A percentile compares a stretch with the other conserved stretches of the same genome.
Evolutionary conservation across 2,329 filamentous ascomycete species (phyloP).

Genomic region (Boeremia exigua): DNA sequence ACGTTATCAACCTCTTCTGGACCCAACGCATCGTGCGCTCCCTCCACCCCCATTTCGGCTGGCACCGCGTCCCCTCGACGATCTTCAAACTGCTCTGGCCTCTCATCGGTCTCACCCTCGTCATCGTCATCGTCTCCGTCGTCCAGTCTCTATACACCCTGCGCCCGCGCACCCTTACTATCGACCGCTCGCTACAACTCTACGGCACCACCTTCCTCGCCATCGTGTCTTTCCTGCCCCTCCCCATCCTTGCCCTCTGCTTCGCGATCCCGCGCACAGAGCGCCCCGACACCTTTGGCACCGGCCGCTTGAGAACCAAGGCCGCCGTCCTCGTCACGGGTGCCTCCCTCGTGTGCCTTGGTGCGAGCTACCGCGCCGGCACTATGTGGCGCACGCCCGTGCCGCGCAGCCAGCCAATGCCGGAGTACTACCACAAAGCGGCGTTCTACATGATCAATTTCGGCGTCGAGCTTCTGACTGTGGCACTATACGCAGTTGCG

Average conservation of each 20-base stretch:
- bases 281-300: constrained; percentile 67
- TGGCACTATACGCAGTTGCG: constrained; percentile 68
- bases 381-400: constrained; percentile 59
- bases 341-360: constrained; percentile 66
- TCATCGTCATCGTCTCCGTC: constrained; percentile 69
- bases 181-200: constrained; percentile 69
- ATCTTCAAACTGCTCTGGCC: constrained; percentile 65
- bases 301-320: constrained; percentile 70
- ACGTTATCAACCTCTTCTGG: constrained; percentile 73
- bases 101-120: constrained; percentile 63
- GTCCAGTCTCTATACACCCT: constrained; percentile 73
- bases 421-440: constrained; percentile 72
- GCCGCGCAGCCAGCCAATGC: constrained; percentile 58
- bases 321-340: constrained; percentile 66
- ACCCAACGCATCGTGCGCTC: constrained; percentile 65
- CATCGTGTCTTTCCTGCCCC: constrained; percentile 70
- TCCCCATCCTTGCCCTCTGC: constrained; percentile 60
- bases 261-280: constrained; percentile 52
- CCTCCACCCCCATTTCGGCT: constrained; percentile 72
- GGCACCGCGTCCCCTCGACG: constrained; percentile 61
- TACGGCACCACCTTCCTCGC: constrained; percentile 67
- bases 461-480: constrained; percentile 71
- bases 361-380: constrained; percentile 71
- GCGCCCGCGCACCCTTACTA: constrained; percentile 54
- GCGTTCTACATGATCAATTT: constrained; percentile 84